These are phyloP conservation scores for Hypericum perforatum DNA, from an alignment of 345 rosid species.

Conservation along the genomic window DNA sequence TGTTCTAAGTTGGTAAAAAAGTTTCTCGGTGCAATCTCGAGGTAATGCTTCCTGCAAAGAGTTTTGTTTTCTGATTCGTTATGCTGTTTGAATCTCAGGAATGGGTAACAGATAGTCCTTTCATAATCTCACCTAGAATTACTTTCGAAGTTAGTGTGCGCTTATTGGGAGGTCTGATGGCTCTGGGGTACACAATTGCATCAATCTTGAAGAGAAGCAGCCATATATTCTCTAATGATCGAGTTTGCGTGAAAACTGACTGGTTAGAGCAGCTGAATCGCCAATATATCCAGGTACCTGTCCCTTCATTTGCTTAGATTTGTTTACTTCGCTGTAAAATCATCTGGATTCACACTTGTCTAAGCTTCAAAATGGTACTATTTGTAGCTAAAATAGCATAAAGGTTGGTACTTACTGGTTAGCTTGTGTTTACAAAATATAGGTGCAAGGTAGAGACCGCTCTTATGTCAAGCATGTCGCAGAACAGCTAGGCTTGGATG, in stretches of 20 bases:
- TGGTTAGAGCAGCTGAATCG: slow-evolving; percentile 97
- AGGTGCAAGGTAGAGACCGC: slow-evolving; percentile 99
- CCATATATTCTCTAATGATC: slow-evolving; percentile 65
- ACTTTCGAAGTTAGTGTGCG: slow-evolving; percentile 95
- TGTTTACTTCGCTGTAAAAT: too few species aligned
- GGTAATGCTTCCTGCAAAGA: neutral
- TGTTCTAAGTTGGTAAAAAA: too few species aligned
- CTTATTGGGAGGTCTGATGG: slow-evolving; percentile 96
- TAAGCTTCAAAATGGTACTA: too few species aligned
- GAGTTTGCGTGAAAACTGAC: slow-evolving; percentile 75
- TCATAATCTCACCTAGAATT: slow-evolving; percentile 95
- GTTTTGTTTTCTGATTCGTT: slow-evolving; percentile 11
- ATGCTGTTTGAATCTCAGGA: slow-evolving; percentile 49
- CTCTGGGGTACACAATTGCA: slow-evolving; percentile 93
- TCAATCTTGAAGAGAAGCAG: slow-evolving; percentile 87
- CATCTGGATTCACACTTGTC: too few species aligned
- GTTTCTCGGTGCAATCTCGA: neutral
- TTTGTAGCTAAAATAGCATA: neutral
- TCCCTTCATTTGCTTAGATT: neutral
- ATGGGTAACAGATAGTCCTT: slow-evolving; percentile 96
- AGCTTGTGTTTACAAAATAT: slow-evolving; percentile 15
- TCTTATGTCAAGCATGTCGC: slow-evolving; percentile 50
- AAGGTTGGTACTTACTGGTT: too few species aligned
- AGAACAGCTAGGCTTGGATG: slow-evolving; percentile 78
- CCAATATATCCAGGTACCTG: slow-evolving; percentile 73